A percentile compares a stretch with the other conserved stretches of the same genome.
These are phyloP conservation scores for Mycena maculata DNA, from an alignment of 768 basidiomycete genomes.

Conservation along the genomic window DNA sequence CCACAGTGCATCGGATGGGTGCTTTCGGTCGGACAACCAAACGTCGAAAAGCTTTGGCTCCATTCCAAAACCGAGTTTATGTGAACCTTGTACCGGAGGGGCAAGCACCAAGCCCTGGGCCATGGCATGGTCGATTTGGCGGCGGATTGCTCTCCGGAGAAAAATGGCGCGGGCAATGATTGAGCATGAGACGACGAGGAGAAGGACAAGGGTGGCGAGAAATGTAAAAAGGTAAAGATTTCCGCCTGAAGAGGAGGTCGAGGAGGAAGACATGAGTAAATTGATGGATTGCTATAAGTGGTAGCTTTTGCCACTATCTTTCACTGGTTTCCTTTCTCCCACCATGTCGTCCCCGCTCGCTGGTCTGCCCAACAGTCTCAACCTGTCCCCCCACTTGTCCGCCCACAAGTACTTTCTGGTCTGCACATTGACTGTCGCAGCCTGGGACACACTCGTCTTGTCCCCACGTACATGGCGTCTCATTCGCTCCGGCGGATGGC, in stretches of 20 bases:
- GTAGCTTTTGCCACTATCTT: too few species aligned
- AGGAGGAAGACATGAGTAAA: slow-evolving; percentile 25
- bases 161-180: slow-evolving; percentile 75
- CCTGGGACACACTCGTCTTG: slow-evolving; percentile 90
- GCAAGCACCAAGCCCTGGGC: slow-evolving; percentile 61
- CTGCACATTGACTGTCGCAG: slow-evolving; percentile 89
- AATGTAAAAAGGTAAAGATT: slow-evolving; percentile 73
- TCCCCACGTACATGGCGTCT: slow-evolving; percentile 84
- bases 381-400: slow-evolving; percentile 80
- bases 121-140: slow-evolving; percentile 63
- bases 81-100: slow-evolving; percentile 52
- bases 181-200: slow-evolving; percentile 71
- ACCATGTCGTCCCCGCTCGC: slow-evolving; percentile 20
- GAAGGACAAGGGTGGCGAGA: slow-evolving; percentile 75
- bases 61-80: slow-evolving; percentile 55
- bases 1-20: slow-evolving; percentile 50
- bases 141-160: slow-evolving; percentile 67
- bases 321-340: neutral
- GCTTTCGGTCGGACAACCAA: slow-evolving; percentile 45
- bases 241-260: slow-evolving; percentile 34
- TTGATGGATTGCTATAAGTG: too few species aligned
- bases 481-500: slow-evolving; percentile 74
- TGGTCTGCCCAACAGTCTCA: slow-evolving; percentile 72
- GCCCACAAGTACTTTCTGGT: slow-evolving; percentile 93
- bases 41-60: slow-evolving; percentile 65